A percentile compares a stretch with the other conserved stretches of the same genome.
These are phyloP conservation scores for Zoysia pacifica DNA, from an alignment of 176 grass and related monocot genomes.

Conservation along the genomic window DNA sequence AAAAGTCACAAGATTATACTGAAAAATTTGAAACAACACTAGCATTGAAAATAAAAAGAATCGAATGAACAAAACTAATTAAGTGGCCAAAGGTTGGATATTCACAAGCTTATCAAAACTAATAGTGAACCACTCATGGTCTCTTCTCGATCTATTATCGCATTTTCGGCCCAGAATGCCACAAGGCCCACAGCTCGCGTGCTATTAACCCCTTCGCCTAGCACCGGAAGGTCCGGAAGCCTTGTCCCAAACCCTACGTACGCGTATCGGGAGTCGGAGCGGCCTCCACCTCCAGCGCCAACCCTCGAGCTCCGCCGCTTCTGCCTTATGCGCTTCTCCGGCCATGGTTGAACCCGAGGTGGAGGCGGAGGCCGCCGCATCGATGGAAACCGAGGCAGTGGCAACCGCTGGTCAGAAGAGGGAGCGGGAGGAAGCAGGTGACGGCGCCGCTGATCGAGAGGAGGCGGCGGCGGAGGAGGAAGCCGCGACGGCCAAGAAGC, in stretches of 20 bases:
- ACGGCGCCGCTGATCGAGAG: conserved; percentile 22
- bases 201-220: conserved; percentile 7
- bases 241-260: conserved; percentile 40
- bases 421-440: conserved; percentile 38
- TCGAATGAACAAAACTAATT: conserved; percentile 12
- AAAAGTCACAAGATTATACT: background rate
- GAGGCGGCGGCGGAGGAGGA: conserved; percentile 28
- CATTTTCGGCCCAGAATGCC: background rate
- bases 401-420: conserved; percentile 31
- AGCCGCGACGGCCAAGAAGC: conserved; percentile 30
- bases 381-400: conserved; percentile 39
- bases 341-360: conserved; percentile 48
- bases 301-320: background rate
- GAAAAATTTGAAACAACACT: background rate
- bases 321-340: background rate
- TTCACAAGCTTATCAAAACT: background rate
- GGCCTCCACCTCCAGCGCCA: conserved; percentile 10
- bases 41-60: background rate
- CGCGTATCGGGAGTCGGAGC: conserved; percentile 2
- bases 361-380: background rate
- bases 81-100: background rate
- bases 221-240: background rate
- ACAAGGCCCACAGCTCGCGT: background rate
- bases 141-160: background rate
- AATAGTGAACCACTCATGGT: background rate